phyloP scores from a whole-genome alignment of 2,329 filamentous ascomycete genomes.

The Colletotrichum sp. region DNA sequence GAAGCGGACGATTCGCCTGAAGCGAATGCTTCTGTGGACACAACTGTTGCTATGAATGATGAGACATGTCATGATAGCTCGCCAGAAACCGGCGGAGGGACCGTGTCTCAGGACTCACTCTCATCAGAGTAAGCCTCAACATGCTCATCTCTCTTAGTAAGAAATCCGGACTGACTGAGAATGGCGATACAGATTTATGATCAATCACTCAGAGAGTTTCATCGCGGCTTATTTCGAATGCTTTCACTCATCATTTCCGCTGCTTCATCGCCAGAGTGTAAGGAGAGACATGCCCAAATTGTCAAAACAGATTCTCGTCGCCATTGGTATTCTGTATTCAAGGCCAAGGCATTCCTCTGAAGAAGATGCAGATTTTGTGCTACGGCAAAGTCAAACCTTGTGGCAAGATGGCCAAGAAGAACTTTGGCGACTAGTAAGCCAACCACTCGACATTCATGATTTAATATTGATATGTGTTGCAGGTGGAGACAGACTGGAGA shows the following conservation, averaged over 20 bases:
- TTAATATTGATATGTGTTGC: neutral
- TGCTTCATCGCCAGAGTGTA: slow-evolving; percentile 24
- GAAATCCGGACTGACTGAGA: neutral
- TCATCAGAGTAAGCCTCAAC: neutral
- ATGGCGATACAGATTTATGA: neutral
- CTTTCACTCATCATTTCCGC: slow-evolving; percentile 26
- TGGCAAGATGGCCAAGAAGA: slow-evolving; percentile 23
- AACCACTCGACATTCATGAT: neutral
- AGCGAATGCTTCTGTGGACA: neutral
- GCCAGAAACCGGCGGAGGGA: neutral
- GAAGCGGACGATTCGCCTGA: neutral
- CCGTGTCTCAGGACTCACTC: neutral
- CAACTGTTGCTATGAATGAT: neutral
- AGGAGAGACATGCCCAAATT: neutral
- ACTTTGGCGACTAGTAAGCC: slow-evolving; percentile 13
- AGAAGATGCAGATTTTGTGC: neutral
- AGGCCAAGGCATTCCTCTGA: slow-evolving; percentile 5
- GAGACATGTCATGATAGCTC: neutral
- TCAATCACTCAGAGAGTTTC: neutral
- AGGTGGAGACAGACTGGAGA: slow-evolving; percentile 27
- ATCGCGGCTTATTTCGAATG: slow-evolving; percentile 25
- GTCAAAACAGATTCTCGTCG: slow-evolving; percentile 18
- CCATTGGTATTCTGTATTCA: slow-evolving; percentile 25
- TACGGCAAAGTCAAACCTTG: slow-evolving; percentile 16
- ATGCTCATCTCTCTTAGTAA: neutral